A percentile compares a stretch with the other conserved stretches of the same genome.
Evolutionary conservation across 306 rosid species (phyloP).

Genomic region (Bauhinia variegata): DNA sequence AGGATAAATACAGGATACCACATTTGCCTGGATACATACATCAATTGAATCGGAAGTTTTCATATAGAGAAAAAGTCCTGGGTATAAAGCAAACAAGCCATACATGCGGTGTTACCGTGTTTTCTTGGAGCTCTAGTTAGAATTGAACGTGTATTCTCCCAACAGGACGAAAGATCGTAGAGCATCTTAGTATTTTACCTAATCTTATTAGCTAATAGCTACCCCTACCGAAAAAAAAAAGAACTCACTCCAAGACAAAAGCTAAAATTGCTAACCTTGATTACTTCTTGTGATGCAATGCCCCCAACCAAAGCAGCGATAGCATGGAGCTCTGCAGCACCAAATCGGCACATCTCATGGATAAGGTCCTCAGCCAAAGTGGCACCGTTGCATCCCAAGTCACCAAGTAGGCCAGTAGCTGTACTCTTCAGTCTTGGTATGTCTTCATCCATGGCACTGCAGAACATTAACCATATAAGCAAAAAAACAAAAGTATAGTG

Average conservation of each 20-base stretch:
- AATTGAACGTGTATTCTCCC: background rate
- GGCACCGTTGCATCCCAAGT: conserved; percentile 89
- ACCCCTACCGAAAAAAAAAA: background rate
- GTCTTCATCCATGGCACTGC: conserved; percentile 93
- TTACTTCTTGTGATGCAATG: conserved; percentile 94
- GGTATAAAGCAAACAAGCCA: too few relatives aligned
- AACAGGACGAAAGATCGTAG: background rate
- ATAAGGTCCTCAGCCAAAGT: conserved; percentile 90
- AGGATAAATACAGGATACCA: background rate
- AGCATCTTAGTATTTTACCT: background rate
- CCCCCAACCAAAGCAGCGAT: conserved; percentile 97
- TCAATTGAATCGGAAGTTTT: background rate
- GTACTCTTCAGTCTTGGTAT: conserved; percentile 87
- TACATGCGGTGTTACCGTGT: too few relatives aligned
- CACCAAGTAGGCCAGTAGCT: conserved; percentile 72
- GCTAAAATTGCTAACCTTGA: conserved; percentile 64
- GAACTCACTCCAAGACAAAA: background rate
- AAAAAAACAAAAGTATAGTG: conserved; percentile 19
- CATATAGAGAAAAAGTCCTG: background rate
- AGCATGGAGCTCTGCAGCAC: conserved; percentile 92
- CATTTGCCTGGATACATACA: too few relatives aligned
- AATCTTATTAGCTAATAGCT: too few relatives aligned
- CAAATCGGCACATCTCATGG: conserved; percentile 96
- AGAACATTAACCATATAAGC: conserved; percentile 33
- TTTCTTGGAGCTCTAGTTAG: background rate